phyloP scores from a whole-genome alignment of 192 early-diverging fungal species.

The Chytriomyces confervae region DNA sequence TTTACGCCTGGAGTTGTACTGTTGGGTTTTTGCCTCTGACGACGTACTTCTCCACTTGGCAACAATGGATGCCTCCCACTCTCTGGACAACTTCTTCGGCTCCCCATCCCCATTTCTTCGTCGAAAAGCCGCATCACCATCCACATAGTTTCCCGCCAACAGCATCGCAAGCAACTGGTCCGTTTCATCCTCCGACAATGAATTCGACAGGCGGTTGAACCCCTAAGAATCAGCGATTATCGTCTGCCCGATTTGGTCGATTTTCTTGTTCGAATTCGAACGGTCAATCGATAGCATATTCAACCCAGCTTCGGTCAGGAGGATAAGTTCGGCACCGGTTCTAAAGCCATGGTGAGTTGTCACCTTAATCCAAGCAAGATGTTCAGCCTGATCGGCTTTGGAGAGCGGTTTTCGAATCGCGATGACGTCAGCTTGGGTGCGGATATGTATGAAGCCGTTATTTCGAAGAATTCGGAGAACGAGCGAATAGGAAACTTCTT shows the following conservation, averaged over 20 bases:
- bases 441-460: conserved; percentile 6
- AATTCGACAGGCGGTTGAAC: not conserved
- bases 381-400: not conserved
- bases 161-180: not conserved
- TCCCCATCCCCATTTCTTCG: not conserved
- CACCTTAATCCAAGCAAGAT: conserved; percentile 1
- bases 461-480: conserved; percentile 11
- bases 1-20: not conserved
- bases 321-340: conserved; percentile 2
- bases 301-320: not conserved
- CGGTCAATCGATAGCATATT: too few species aligned
- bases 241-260: not conserved
- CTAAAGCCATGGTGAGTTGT: conserved; percentile 3
- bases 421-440: conserved; percentile 2
- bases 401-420: not conserved
- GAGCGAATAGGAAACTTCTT: conserved; percentile 11
- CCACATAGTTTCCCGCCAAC: not conserved
- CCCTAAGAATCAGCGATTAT: not conserved
- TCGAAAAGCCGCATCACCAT: not conserved
- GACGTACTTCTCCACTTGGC: not conserved
- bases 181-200: not conserved
- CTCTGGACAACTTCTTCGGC: not conserved
- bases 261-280: too few species aligned
- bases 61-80: not conserved
- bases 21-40: not conserved